phyloP scores from a whole-genome alignment of 1,284 basidiomycete species.

The Apiotrichum siamense region DNA sequence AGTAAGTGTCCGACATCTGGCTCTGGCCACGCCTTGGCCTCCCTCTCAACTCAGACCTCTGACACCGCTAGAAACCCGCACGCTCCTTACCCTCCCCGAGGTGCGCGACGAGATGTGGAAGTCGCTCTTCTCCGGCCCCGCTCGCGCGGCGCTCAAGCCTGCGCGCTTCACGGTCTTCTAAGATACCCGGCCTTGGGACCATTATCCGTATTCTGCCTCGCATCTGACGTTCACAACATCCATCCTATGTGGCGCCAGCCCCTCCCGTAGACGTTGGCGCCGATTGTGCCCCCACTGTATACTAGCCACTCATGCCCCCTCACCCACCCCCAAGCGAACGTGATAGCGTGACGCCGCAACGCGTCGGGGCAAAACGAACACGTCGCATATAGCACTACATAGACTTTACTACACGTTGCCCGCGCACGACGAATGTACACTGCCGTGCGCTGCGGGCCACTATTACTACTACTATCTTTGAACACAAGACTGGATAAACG shows the following conservation, averaged over 20 bases:
- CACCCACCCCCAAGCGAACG: not conserved
- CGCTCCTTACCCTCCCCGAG: conserved; percentile 44
- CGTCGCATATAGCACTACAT: conserved; percentile 4
- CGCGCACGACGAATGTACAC: too few relatives aligned
- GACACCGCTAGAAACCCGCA: conserved; percentile 40
- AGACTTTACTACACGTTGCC: not conserved
- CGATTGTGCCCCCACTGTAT: too few relatives aligned
- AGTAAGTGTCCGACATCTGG: too few relatives aligned
- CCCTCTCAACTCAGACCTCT: not conserved
- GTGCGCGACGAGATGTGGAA: conserved; percentile 47
- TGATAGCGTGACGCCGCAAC: conserved; percentile 2
- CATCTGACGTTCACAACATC: too few relatives aligned
- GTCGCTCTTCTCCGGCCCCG: conserved; percentile 35
- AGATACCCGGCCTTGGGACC: not conserved
- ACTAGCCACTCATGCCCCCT: too few relatives aligned
- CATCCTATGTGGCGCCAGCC: too few relatives aligned
- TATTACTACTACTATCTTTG: too few relatives aligned
- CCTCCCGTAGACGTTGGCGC: too few relatives aligned
- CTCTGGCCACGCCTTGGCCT: not conserved
- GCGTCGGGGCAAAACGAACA: not conserved
- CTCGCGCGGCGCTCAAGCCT: conserved; percentile 28
- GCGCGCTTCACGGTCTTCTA: conserved; percentile 42
- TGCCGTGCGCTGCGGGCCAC: too few relatives aligned
- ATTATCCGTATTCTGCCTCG: not conserved
- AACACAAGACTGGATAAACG: too few relatives aligned